Evolutionary conservation across 768 basidiomycete genomes (phyloP).

Genomic region (Suillus sp.): DNA sequence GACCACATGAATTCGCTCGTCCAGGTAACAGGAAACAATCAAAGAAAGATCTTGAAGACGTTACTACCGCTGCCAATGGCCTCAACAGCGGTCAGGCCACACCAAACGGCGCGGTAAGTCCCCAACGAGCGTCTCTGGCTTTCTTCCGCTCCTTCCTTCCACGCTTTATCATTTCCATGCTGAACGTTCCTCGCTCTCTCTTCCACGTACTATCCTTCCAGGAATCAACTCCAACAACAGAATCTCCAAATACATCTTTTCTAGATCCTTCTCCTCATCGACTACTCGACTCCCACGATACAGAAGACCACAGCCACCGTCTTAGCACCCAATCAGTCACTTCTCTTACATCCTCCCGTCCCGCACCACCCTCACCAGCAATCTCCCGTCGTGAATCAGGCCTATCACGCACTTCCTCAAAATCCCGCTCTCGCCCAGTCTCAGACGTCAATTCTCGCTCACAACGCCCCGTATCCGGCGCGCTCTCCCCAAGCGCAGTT

Average conservation of each 20-base stretch:
- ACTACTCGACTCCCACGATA: constrained; percentile 7
- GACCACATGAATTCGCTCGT: constrained; percentile 68
- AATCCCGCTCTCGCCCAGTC: constrained; percentile 21
- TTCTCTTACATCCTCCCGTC: constrained; percentile 51
- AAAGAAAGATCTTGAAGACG: constrained; percentile 21
- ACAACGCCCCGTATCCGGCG: constrained; percentile 19
- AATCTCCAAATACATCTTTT: constrained; percentile 3
- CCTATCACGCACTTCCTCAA: constrained; percentile 29
- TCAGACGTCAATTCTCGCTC: constrained; percentile 30
- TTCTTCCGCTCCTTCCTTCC: constrained; percentile 29
- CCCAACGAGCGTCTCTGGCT: constrained; percentile 23
- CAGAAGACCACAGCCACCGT: constrained; percentile 15
- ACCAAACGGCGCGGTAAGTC: constrained; percentile 33
- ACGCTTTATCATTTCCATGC: constrained; percentile 29
- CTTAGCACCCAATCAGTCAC: constrained; percentile 28
- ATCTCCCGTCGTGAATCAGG: constrained; percentile 45
- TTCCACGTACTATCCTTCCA: constrained; percentile 30
- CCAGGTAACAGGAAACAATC: constrained; percentile 31
- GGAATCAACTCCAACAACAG: constrained; percentile 20
- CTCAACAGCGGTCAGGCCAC: constrained; percentile 14
- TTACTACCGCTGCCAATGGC: constrained; percentile 1
- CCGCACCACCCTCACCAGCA: constrained; percentile 63
- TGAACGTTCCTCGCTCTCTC: constrained; percentile 32
- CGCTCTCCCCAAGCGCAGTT: constrained; percentile 2
- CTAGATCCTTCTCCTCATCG: constrained; percentile 26